Evolutionary conservation across 768 basidiomycete species (phyloP), one percentile per base, ranked within the genome.

Genomic region (Gloeostereum incarnatum): DNA sequence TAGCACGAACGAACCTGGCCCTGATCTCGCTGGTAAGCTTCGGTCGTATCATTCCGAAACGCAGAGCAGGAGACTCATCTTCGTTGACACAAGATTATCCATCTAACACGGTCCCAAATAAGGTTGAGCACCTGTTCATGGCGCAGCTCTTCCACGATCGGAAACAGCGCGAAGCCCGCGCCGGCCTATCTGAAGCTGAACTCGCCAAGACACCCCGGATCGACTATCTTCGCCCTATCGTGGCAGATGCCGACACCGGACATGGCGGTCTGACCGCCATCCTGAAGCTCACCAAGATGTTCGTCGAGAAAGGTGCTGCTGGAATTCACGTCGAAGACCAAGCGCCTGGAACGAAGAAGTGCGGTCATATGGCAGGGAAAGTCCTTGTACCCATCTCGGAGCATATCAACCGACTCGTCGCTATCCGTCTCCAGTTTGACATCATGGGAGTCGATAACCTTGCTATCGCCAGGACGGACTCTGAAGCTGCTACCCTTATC

Each of bases 111-210:
- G 94, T 98, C 1, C 96, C 96, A 2, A 90, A 89, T 72, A 97
- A 97, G 70, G 96, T 98, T 45, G 90, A 97, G 58, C 96, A 98
- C 46, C 72, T 98, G 38, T 98, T 98, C 76, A 76, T 84, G 71
- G 94, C 96, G 0, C 96, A 98, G 57, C 79, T 98, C 30, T 98
- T 98, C 80, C 96, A 99, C 58, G 96, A 99, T 65, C 83, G 94
- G 47, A 98, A 96, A 61, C 94, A 98, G 58, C 81, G 78, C 39
- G 86, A 91, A 55, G 75, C 66, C 5, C 84, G 90, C 17, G 76
- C 82, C 1, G 66, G 53, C 45, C 56, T 93, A 66, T 66, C 80
- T 18, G 78, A 85, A 10, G 66, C 71, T 19, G 77, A 90, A 54
- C 78, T 86, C 40, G 69, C 76, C 3, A 66, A 72, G 47, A 79